phyloP scores from a whole-genome alignment of 345 rosid genomes.

The Mangifera indica region DNA sequence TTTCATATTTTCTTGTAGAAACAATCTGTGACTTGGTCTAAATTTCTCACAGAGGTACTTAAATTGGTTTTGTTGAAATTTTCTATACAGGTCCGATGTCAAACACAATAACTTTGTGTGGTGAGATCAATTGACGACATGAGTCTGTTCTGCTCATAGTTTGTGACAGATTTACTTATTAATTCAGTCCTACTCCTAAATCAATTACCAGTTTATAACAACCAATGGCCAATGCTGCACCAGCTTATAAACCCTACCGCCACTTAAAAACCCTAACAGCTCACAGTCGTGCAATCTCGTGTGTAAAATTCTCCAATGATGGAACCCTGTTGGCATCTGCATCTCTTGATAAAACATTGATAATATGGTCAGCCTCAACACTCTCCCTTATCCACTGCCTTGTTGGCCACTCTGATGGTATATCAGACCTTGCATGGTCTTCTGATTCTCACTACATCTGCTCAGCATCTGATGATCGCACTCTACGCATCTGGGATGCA shows the following conservation, averaged over 20 bases:
- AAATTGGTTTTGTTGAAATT: too few species aligned
- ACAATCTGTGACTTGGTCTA: too few species aligned
- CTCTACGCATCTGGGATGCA: constrained; percentile 96
- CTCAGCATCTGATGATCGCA: constrained; percentile 88
- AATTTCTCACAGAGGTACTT: too few species aligned
- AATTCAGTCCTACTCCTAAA: too few species aligned
- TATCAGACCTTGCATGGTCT: constrained; percentile 94
- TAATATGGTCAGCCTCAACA: constrained; percentile 67
- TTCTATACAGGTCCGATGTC: too few species aligned
- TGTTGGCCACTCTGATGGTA: constrained; percentile 74
- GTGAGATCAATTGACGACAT: too few species aligned
- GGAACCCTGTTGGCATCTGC: constrained; percentile 85
- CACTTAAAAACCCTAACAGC: constrained; percentile 56
- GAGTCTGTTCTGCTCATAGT: too few species aligned
- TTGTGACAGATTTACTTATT: too few species aligned
- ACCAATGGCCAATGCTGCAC: constrained; percentile 21
- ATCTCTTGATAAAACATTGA: constrained; percentile 79
- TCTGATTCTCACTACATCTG: constrained; percentile 93
- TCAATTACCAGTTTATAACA: too few species aligned
- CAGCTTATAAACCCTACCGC: constrained; percentile 61
- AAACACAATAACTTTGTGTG: too few species aligned
- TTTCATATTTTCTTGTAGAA: too few species aligned
- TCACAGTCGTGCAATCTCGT: constrained; percentile 73
- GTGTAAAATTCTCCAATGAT: constrained; percentile 90
- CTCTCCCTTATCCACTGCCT: constrained; percentile 60